Percentiles rank a stretch among this genome's conserved stretches.
These are phyloP conservation scores for Rubroboletus satanas DNA, from an alignment of 768 basidiomycete species.

Conservation along the genomic window DNA sequence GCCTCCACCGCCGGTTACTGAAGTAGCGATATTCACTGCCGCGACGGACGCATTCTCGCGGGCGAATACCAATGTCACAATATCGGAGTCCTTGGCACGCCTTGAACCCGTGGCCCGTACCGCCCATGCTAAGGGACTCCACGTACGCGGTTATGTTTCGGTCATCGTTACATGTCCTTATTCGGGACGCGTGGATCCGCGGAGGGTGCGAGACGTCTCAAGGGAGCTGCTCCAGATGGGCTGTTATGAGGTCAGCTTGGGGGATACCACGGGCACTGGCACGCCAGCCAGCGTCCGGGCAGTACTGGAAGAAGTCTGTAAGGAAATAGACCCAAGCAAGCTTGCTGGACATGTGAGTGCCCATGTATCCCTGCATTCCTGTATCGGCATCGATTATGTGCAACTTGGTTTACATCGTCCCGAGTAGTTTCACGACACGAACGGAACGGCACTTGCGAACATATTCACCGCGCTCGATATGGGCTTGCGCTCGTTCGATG, in stretches of 20 bases:
- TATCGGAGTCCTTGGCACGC: slow-evolving; percentile 63
- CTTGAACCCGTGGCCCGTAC: slow-evolving; percentile 57
- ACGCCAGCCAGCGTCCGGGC: slow-evolving; percentile 63
- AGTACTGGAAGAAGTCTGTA: slow-evolving; percentile 70
- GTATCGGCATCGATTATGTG: background rate
- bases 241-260: slow-evolving; percentile 89
- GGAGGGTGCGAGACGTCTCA: slow-evolving; percentile 63
- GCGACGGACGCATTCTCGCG: slow-evolving; percentile 83
- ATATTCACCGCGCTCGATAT: slow-evolving; percentile 65
- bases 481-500: slow-evolving; percentile 79
- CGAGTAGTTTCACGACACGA: slow-evolving; percentile 83
- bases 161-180: slow-evolving; percentile 84
- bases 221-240: slow-evolving; percentile 81
- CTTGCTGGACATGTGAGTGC: slow-evolving; percentile 59
- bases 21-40: slow-evolving; percentile 86
- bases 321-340: slow-evolving; percentile 52
- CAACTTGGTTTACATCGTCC: background rate
- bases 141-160: slow-evolving; percentile 83
- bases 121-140: slow-evolving; percentile 59
- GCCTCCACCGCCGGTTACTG: slow-evolving; percentile 59
- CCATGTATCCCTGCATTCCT: slow-evolving; percentile 26
- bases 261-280: slow-evolving; percentile 88
- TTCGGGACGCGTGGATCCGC: slow-evolving; percentile 68
- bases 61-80: slow-evolving; percentile 79
- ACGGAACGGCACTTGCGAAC: slow-evolving; percentile 77